Evolutionary conservation across 345 rosid genomes (phyloP).

Genomic region (Nephelium lappaceum): DNA sequence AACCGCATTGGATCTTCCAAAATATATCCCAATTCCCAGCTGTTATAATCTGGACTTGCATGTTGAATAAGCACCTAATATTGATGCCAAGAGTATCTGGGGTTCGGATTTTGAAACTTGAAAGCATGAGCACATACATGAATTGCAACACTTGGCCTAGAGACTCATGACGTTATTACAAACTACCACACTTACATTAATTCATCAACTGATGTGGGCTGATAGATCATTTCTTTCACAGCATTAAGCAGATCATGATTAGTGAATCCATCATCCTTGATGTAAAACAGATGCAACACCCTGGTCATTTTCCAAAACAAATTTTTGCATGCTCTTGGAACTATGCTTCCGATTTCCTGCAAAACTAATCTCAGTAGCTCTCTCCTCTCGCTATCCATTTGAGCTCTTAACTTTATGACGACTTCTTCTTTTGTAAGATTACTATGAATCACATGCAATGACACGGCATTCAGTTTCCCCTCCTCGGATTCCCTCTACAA

Average conservation of each 20-base stretch:
- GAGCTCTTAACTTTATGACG: constrained; percentile 31
- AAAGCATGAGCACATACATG: too few relatives aligned
- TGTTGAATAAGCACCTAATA: too few relatives aligned
- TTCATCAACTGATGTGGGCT: constrained; percentile 37
- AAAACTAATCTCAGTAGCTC: constrained; percentile 57
- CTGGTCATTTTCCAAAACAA: constrained; percentile 78
- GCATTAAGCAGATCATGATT: constrained; percentile 46
- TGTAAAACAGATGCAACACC: constrained; percentile 69
- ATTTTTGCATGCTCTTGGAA: constrained; percentile 82
- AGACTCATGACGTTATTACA: too few relatives aligned
- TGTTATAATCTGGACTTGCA: too few relatives aligned
- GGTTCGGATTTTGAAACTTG: too few relatives aligned
- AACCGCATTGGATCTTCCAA: too few relatives aligned
- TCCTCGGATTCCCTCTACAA: constrained; percentile 69
- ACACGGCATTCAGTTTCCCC: constrained; percentile 76
- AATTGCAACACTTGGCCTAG: too few relatives aligned
- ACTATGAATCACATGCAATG: constrained; percentile 53
- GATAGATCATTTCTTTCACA: constrained; percentile 50
- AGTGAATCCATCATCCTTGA: constrained; percentile 78
- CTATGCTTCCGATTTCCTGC: constrained; percentile 48
- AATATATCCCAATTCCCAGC: too few relatives aligned
- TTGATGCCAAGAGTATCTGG: too few relatives aligned
- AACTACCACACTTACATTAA: too few relatives aligned
- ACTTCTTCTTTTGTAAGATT: constrained; percentile 44
- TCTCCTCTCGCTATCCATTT: constrained; percentile 38